Evolutionary conservation across 768 basidiomycete genomes (phyloP), one percentile per base, ranked within the genome.

Genomic region (Tulasnella sp.): DNA sequence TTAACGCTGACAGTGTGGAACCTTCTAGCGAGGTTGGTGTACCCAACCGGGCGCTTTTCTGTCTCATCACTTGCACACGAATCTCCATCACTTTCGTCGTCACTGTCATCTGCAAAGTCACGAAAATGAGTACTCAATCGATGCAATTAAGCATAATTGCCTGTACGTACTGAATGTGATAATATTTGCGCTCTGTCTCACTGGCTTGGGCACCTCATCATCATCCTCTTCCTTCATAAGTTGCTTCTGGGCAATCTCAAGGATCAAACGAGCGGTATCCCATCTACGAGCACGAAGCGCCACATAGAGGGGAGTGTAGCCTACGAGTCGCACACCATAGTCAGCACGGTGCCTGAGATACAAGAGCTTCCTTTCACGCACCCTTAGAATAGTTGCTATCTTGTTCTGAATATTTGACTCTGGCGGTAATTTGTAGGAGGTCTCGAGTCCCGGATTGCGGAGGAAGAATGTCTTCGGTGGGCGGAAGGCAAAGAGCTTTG

Each of bases 161-260:
- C 1, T 23, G 51, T 20, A 51, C 51, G 23, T 5, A 51, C 51
- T n/a, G 51, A 51, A 51, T 10, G 9, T 51, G 3, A 51, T n/a
- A 5, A 51, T n/a, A 51, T n/a, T 51, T 51, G 23, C 51, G 23
- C 20, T 4, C n/a, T 7, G 20, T 51, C 6, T 51, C 16, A 18
- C 16, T 20, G 10, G 46, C 11, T 51, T n/a, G 23, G 0, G 48
- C n/a, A n/a, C n/a, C 40, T 37, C 72, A 5, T 78, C 83, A 15
- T 85, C 80, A 5, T 85, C 81, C 11, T 73, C 74, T 11, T 86
- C 84, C 0, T 84, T 82, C 15, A 74, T 37, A 79, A 89, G 88
- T 81, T 91, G 90, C 13, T 89, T 87, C 1, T 83, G 83, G 6
- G 89, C 86, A 78, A 90, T 90, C 1, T 88, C 87, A 35, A 91